Evolutionary conservation across 768 basidiomycete genomes (phyloP).

Genomic region (Lactifluus pinguis): DNA sequence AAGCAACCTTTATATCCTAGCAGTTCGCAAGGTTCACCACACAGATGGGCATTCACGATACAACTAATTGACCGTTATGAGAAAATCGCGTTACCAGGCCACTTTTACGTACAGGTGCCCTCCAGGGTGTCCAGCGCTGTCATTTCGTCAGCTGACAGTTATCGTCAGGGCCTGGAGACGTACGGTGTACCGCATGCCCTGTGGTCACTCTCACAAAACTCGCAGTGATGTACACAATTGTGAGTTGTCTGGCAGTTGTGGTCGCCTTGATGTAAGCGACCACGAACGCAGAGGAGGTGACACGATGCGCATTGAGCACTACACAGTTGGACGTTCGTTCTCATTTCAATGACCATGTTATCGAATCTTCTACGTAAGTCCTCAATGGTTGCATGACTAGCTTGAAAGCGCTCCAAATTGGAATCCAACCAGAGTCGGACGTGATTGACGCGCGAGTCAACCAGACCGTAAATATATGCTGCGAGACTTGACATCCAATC

Average conservation of each 20-base stretch:
- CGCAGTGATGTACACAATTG: slow-evolving; percentile 35
- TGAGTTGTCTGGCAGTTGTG: slow-evolving; percentile 49
- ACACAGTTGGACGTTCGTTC: slow-evolving; percentile 40
- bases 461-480: slow-evolving; percentile 31
- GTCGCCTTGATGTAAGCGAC: slow-evolving; percentile 34
- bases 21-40: slow-evolving; percentile 43
- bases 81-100: neutral
- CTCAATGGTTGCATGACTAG: slow-evolving; percentile 35
- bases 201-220: slow-evolving; percentile 31
- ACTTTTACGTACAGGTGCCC: slow-evolving; percentile 38
- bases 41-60: slow-evolving; percentile 35
- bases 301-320: slow-evolving; percentile 38
- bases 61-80: slow-evolving; percentile 32
- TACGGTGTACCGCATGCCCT: slow-evolving; percentile 41
- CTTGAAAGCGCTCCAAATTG: slow-evolving; percentile 41
- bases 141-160: neutral
- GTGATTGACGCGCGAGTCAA: slow-evolving; percentile 37
- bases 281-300: slow-evolving; percentile 39
- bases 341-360: slow-evolving; percentile 35
- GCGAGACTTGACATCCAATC: slow-evolving; percentile 35
- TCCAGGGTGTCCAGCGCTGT: slow-evolving; percentile 49
- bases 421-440: slow-evolving; percentile 43
- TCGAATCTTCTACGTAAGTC: slow-evolving; percentile 38
- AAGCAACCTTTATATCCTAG: slow-evolving; percentile 42
- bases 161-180: slow-evolving; percentile 17